Evolutionary conservation across 1,139 yeast genomes (phyloP), one percentile per base, ranked within the genome.

Genomic region (Pichia sp.): DNA sequence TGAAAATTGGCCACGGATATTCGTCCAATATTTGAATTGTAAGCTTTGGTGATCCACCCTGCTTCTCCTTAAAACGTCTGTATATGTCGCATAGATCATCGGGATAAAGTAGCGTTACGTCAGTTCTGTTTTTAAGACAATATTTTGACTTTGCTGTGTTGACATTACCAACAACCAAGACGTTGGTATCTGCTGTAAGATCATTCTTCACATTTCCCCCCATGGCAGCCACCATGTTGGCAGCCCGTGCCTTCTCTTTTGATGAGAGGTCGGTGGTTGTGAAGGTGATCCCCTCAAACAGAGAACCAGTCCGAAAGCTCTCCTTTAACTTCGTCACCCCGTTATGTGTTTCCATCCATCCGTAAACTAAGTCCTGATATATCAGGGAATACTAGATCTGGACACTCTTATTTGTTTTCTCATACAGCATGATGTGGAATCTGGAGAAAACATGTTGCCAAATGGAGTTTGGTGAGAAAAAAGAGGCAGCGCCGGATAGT

Each of bases 131-230:
- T 56, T 73, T 72, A 1, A 85, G 78, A 48, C 87, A 83, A 65
- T 76, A 87, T 53, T 71, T 71, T 67, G 83, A 87, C 67, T 88
- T 88, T 26, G 82, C 85, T 0, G 95, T 82, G 57, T 78, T 72
- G 34, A 81, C 66, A 52, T 76, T 76, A 1, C 93, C 95, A 18
- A 87, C 93, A 4, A 88, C 73, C 44, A 88, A 69, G 55, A 79
- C 80, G 49, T 79, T 76, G 8, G 84, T 87, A 64, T 83, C 88
- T 49, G 83, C 78, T 76, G 83, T 82, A 56, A 87, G 71, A 61
- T 85, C 86, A 45, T 75, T 73, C 54, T 75, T 74, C 60, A 79
- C 79, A 7, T 64, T 64, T 0, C 93, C 95, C 0, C 95, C 95
- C 74, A 87, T 74, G 1, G 74, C 69, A 37, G 68, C 67, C 50